Evolutionary conservation across 2,329 filamentous ascomycete genomes (phyloP).

Genomic region (Tolypocladium sp.): DNA sequence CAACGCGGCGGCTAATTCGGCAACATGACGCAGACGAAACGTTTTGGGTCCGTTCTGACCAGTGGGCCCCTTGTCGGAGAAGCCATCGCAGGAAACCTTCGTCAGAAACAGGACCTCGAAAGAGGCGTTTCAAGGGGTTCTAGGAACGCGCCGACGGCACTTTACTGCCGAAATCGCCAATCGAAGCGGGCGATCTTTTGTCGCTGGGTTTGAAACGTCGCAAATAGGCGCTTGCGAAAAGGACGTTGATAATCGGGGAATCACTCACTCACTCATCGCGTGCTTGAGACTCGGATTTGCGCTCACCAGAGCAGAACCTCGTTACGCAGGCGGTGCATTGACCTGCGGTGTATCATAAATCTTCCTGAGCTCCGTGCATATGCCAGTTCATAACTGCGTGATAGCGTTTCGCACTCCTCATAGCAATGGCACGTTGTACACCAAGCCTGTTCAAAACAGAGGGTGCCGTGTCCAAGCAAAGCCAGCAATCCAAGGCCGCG

Average conservation of each 20-base stretch:
- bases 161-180: neutral
- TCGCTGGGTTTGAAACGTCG: neutral
- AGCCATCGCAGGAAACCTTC: neutral
- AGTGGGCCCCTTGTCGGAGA: neutral
- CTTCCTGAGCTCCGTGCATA: neutral
- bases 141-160: neutral
- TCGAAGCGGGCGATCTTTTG: neutral
- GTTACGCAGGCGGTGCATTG: neutral
- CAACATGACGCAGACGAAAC: neutral
- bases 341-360: neutral
- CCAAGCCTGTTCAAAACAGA: neutral
- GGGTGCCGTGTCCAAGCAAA: neutral
- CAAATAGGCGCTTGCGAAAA: neutral
- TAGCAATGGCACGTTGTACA: neutral
- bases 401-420: neutral
- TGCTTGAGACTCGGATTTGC: neutral
- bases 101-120: neutral
- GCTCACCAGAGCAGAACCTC: neutral
- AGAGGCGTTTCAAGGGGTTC: neutral
- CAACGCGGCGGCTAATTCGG: neutral
- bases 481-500: neutral
- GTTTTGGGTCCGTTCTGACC: neutral
- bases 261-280: neutral
- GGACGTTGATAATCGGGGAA: neutral
- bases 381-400: neutral